Evolutionary conservation across 2,329 filamentous ascomycete genomes (phyloP), one percentile per base, ranked within the genome.

Genomic region (Aureobasidium sp.): DNA sequence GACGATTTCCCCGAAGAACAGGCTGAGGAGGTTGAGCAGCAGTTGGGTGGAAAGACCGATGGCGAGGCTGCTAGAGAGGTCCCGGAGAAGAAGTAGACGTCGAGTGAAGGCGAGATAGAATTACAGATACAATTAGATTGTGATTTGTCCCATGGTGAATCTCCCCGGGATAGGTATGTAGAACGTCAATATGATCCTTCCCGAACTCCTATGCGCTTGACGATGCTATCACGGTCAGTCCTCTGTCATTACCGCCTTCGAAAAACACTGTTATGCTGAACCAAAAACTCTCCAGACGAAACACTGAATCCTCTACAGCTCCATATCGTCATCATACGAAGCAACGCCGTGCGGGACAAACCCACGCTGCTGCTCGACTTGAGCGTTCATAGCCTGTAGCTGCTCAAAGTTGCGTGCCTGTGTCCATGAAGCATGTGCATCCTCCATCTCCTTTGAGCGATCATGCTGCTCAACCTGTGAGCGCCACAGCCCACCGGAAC

Each of bases 371-470:
- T 48, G 37, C 59, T 65, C 57, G 11, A 65, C 53, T 27, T 64
- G 61, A 12, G 47, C 34, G 20, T 65, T 78, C 73, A 78, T 73
- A 34, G 76, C 71, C 66, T 80, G 77, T 77, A 81, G 80, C 37
- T 78, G 76, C 63, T 82, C 82, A 64, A 77, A 75, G 63, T 81
- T 79, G 44, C 78, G 73, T 7, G 76, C 76, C 64, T 84, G 80
- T 68, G 84, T 81, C 67, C 81, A 84, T 25, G 82, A 80, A 0
- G 86, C 87, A 67, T 89, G 89, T 71, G 87, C 84, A 65, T 87
- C 80, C 69, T 87, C 86, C 85, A 89, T 87, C 31, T 82, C 72
- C 53, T 31, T 57, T 2, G 53, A 36, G 27, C 55, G 42, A 48
- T 31, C 44, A 8, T 41, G 45, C 57, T 34, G 44, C 29, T 17